Conservation (phyloP, 2,329 filamentous ascomycete species). For the Pestalotiopsis sp. region DNA sequence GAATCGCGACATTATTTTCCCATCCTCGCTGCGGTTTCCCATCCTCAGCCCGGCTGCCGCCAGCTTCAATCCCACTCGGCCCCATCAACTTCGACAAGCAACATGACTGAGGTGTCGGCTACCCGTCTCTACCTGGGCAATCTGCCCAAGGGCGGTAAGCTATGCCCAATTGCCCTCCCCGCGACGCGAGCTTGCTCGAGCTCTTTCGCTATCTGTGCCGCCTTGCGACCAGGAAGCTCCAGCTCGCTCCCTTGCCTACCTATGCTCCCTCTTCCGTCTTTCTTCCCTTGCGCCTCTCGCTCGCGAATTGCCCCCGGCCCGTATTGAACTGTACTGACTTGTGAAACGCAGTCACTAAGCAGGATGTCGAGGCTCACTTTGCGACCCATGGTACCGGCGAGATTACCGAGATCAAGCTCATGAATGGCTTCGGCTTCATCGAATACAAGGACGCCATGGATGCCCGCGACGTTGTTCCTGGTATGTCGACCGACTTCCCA, state of each 20-base stretch:
- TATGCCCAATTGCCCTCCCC: neutral
- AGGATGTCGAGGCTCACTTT: conserved; percentile 95
- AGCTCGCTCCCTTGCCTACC: neutral
- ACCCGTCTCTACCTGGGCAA: conserved; percentile 98
- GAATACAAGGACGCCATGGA: conserved; percentile 99
- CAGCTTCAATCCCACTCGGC: neutral
- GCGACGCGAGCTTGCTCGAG: neutral
- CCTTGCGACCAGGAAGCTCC: conserved; percentile 11
- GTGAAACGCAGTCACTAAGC: conserved; percentile 65
- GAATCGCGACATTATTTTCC: neutral
- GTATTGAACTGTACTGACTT: neutral
- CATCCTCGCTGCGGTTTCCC: neutral
- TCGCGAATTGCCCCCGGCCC: neutral
- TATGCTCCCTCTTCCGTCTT: neutral
- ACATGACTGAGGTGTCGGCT: conserved; percentile 85
- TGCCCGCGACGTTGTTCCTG: conserved; percentile 95
- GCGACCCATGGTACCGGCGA: conserved; percentile 93
- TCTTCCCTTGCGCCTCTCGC: neutral
- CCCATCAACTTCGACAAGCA: conserved; percentile 27
- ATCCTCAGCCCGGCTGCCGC: neutral
- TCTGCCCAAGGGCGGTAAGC: conserved; percentile 90
- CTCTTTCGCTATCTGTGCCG: conserved; percentile 12
- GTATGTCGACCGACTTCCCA: conserved; percentile 53
- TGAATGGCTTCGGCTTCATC: conserved; percentile 99
- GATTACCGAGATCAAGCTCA: conserved; percentile 98